phyloP scores from a whole-genome alignment of 306 rosid genomes.

The Prunus campanulata region DNA sequence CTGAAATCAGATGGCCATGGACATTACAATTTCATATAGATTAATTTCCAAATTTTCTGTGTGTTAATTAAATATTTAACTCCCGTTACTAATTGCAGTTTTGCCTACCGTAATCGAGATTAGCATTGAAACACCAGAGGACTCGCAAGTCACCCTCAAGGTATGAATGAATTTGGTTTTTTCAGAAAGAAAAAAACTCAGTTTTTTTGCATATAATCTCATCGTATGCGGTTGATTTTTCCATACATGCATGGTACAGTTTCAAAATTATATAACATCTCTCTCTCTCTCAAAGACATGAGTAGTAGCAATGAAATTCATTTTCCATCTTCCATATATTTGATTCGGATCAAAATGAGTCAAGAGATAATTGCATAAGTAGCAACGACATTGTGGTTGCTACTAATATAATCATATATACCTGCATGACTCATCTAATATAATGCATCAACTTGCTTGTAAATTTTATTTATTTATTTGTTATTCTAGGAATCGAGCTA shows the following conservation, averaged over 20 bases:
- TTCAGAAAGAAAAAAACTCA: background rate
- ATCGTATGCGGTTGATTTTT: too few relatives aligned
- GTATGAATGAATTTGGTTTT: constrained; percentile 25
- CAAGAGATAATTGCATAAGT: too few relatives aligned
- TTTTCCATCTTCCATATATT: too few relatives aligned
- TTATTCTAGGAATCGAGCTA: background rate
- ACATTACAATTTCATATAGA: background rate
- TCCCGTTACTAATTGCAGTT: constrained; percentile 43
- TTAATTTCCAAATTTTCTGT: background rate
- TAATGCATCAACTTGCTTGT: background rate
- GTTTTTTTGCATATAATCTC: too few relatives aligned
- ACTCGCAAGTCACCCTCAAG: constrained; percentile 76
- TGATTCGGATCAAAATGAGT: too few relatives aligned
- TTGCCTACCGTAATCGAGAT: constrained; percentile 83
- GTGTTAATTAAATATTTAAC: background rate
- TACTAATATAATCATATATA: too few relatives aligned
- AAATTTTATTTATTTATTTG: too few relatives aligned
- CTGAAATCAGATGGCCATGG: too few relatives aligned
- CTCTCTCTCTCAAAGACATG: too few relatives aligned
- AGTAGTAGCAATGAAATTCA: too few relatives aligned
- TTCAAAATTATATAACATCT: too few relatives aligned
- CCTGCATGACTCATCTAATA: background rate
- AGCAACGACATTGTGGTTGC: background rate
- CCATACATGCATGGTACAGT: too few relatives aligned
- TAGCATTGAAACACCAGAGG: constrained; percentile 63